A percentile compares a stretch with the other conserved stretches of the same genome.
Evolutionary conservation across 202 grass and related monocot species (phyloP).

Genomic region (Carex sylvatica): DNA sequence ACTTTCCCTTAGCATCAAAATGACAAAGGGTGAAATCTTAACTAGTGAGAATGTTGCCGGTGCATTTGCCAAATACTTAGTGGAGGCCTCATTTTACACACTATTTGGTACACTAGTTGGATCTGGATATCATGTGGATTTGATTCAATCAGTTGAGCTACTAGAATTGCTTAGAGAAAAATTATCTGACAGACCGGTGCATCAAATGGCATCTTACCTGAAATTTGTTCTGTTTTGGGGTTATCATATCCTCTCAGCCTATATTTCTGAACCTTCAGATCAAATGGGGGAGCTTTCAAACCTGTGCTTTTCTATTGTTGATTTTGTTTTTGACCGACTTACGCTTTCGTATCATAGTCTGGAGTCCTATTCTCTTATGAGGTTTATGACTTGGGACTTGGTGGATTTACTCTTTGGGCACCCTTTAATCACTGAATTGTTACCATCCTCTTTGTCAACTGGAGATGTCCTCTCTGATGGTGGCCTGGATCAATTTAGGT

Average conservation of each 20-base stretch:
- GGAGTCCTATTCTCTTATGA: slow-evolving; percentile 16
- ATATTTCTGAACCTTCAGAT: slow-evolving; percentile 47
- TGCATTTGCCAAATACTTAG: slow-evolving; percentile 61
- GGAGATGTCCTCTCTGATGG: slow-evolving; percentile 33
- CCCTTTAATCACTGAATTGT: slow-evolving; percentile 50
- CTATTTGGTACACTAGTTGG: slow-evolving; percentile 63
- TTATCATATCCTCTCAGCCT: slow-evolving; percentile 49
- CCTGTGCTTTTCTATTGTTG: slow-evolving; percentile 62
- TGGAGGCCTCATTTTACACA: slow-evolving; percentile 54
- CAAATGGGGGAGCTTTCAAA: slow-evolving; percentile 47
- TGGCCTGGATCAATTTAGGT: slow-evolving; percentile 40
- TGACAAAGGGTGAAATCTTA: slow-evolving; percentile 34
- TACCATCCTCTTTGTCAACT: slow-evolving; percentile 52
- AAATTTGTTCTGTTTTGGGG: slow-evolving; percentile 78
- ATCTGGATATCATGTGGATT: slow-evolving; percentile 31
- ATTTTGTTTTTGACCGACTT: slow-evolving; percentile 57
- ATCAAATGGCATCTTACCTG: slow-evolving; percentile 50
- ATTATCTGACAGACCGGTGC: slow-evolving; percentile 43
- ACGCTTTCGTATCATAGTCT: slow-evolving; percentile 34
- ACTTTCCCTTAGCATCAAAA: slow-evolving; percentile 43
- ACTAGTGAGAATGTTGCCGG: slow-evolving; percentile 40
- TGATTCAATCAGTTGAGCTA: slow-evolving; percentile 39
- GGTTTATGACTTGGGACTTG: slow-evolving; percentile 37
- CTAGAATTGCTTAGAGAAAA: slow-evolving; percentile 59
- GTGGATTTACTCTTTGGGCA: slow-evolving; percentile 67